These are phyloP conservation scores for Chrysochromulina parva DNA, from an alignment of 78 protist genomes.

Conservation along the genomic window DNA sequence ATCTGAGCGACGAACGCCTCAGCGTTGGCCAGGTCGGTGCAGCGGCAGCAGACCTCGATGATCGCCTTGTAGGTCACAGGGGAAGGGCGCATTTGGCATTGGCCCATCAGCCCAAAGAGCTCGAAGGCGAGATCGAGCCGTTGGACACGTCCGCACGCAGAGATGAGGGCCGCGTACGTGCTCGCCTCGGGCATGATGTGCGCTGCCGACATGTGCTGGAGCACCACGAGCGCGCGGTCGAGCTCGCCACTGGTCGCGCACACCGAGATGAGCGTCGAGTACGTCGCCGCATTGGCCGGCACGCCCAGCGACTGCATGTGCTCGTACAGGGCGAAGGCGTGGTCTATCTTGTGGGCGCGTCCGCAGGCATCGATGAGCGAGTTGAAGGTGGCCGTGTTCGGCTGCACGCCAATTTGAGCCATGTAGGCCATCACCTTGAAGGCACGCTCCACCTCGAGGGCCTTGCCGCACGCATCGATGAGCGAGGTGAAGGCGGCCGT, in stretches of 20 bases:
- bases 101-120: background rate
- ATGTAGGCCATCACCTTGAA: background rate
- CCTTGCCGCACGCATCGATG: background rate
- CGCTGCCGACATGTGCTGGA: background rate
- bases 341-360: background rate
- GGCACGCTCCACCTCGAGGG: background rate
- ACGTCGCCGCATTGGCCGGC: background rate
- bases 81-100: background rate
- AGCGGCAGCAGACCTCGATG: background rate
- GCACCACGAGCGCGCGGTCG: background rate
- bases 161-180: background rate
- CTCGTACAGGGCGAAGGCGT: background rate
- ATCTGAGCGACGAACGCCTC: background rate
- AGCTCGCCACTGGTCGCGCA: background rate
- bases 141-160: background rate
- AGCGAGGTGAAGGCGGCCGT: background rate
- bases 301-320: background rate
- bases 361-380: background rate
- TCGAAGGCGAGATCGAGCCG: background rate
- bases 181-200: background rate
- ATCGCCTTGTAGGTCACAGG: background rate
- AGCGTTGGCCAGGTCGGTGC: background rate
- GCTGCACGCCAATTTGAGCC: background rate
- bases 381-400: background rate
- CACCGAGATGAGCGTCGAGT: background rate